These are phyloP conservation scores for Fusarium sp. DNA, from an alignment of 2,329 filamentous ascomycete genomes.

Conservation along the genomic window DNA sequence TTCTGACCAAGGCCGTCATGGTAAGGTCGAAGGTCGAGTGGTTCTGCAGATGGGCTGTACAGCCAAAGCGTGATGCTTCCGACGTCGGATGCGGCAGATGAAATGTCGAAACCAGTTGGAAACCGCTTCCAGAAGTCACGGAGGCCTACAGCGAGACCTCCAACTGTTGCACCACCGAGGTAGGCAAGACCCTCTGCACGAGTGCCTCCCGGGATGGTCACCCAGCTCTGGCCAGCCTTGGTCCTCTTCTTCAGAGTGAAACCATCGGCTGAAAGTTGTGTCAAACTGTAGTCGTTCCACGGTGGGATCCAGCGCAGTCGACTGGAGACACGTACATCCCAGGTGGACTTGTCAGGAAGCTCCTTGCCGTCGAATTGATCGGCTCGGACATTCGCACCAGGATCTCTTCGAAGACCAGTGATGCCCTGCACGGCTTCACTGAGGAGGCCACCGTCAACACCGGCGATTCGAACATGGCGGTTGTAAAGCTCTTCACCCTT, in stretches of 20 bases:
- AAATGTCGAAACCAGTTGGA: conserved; percentile 69
- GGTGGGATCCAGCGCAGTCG: conserved; percentile 68
- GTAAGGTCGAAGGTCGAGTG: conserved; percentile 69
- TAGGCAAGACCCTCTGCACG: conserved; percentile 70
- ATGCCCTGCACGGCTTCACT: conserved; percentile 71
- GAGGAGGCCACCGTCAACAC: conserved; percentile 67
- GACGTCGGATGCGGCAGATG: conserved; percentile 61
- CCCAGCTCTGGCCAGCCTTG: conserved; percentile 68
- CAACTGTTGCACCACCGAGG: conserved; percentile 67
- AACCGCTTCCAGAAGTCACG: conserved; percentile 75
- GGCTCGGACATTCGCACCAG: conserved; percentile 61
- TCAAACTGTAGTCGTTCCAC: conserved; percentile 70
- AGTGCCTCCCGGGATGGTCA: conserved; percentile 69
- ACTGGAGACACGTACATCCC: conserved; percentile 61
- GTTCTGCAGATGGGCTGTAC: conserved; percentile 68
- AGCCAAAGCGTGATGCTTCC: conserved; percentile 71
- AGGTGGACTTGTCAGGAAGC: conserved; percentile 59
- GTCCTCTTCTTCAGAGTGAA: conserved; percentile 73
- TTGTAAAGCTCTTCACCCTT: conserved; percentile 66
- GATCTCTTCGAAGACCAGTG: conserved; percentile 69
- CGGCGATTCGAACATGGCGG: conserved; percentile 69
- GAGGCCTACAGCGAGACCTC: conserved; percentile 71
- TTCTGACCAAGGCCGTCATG: conserved; percentile 70
- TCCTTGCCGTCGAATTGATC: conserved; percentile 65
- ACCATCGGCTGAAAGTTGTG: conserved; percentile 70